Evolutionary conservation across 176 grass and related monocot genomes (phyloP).

Genomic region (Oryza punctata): DNA sequence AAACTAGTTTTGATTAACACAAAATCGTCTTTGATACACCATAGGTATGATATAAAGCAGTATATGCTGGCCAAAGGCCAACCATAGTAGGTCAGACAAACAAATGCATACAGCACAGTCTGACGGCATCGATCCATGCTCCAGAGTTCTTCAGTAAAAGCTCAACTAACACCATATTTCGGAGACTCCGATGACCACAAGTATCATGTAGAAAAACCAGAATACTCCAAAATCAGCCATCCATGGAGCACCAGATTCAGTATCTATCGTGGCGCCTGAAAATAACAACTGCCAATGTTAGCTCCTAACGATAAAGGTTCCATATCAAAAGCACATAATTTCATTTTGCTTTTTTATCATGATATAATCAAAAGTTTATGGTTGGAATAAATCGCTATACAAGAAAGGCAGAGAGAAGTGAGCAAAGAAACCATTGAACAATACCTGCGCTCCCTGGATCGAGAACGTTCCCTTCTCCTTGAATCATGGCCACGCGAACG

Average conservation of each 20-base stretch:
- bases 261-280: conserved; percentile 52
- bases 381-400: neutral
- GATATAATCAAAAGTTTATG: neutral
- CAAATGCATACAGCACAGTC: conserved; percentile 16
- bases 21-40: neutral
- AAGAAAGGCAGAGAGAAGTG: neutral
- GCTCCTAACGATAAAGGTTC: neutral
- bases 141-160: conserved; percentile 10
- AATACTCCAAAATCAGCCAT: conserved; percentile 20
- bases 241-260: conserved; percentile 21
- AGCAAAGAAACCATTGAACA: conserved; percentile 15
- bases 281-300: conserved; percentile 5
- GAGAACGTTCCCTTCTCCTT: conserved; percentile 82
- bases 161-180: neutral
- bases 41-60: conserved; percentile 24
- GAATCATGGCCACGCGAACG: conserved; percentile 63
- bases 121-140: conserved; percentile 7
- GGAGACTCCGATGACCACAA: conserved; percentile 7
- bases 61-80: neutral
- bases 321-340: neutral
- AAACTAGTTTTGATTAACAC: neutral
- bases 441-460: conserved; percentile 81
- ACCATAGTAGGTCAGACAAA: conserved; percentile 6
- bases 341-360: neutral
- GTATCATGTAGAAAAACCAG: conserved; percentile 11